Conservation (phyloP, 2,329 filamentous ascomycete genomes). For the Claviceps purpurea region DNA sequence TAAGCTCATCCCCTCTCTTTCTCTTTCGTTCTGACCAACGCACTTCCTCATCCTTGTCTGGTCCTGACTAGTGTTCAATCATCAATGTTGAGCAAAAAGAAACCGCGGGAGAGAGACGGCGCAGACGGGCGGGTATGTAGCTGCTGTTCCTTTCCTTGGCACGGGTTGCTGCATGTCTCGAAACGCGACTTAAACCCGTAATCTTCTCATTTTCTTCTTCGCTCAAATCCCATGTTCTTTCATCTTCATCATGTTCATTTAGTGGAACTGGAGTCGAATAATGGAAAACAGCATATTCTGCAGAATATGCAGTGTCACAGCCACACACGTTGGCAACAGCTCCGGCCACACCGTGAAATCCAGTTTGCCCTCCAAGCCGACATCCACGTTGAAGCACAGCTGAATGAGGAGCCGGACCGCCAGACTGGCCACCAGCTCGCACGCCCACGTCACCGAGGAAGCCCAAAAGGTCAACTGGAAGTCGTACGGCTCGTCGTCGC, state of each 20-base stretch:
- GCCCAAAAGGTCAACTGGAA: slow-evolving; percentile 51
- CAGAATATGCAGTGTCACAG: slow-evolving; percentile 53
- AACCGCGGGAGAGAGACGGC: background rate
- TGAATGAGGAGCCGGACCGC: slow-evolving; percentile 45
- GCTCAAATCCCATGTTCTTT: background rate
- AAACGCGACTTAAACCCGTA: background rate
- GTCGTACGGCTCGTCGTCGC: slow-evolving; percentile 36
- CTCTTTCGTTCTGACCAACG: background rate
- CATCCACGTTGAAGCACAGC: slow-evolving; percentile 45
- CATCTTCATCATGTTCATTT: background rate
- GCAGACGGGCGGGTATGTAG: no score
- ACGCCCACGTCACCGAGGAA: slow-evolving; percentile 51
- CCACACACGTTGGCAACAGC: slow-evolving; percentile 50
- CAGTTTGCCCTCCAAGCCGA: slow-evolving; percentile 49
- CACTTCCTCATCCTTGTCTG: background rate
- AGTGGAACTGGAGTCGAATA: slow-evolving; percentile 44
- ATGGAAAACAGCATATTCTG: slow-evolving; percentile 64
- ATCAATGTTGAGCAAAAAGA: background rate
- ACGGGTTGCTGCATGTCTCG: no score
- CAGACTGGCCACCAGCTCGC: slow-evolving; percentile 49
- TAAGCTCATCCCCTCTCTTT: background rate
- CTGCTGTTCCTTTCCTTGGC: no score
- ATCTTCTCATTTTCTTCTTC: background rate
- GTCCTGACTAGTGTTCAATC: background rate
- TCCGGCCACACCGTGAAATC: slow-evolving; percentile 56